phyloP scores from a whole-genome alignment of 2,329 filamentous ascomycete genomes.

The Fusarium sterilihyphosum region DNA sequence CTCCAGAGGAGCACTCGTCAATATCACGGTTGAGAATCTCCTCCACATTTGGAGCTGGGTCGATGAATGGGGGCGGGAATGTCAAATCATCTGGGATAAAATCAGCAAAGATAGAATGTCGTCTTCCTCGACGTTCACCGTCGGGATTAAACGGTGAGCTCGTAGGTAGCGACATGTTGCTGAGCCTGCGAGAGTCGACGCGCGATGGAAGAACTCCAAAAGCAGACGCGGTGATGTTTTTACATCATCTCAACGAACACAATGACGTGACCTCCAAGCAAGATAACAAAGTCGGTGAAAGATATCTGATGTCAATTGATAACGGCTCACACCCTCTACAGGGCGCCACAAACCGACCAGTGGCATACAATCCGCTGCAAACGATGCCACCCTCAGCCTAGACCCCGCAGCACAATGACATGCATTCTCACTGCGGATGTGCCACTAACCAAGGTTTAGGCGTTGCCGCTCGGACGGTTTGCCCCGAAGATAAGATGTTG shows the following conservation, averaged over 20 bases:
- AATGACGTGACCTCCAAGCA: not conserved
- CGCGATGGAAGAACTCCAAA: not conserved
- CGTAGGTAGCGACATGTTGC: slow-evolving; percentile 18
- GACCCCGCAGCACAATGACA: slow-evolving; percentile 18
- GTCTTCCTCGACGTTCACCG: not conserved
- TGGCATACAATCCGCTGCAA: not conserved
- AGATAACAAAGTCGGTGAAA: slow-evolving; percentile 18
- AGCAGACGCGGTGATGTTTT: not conserved
- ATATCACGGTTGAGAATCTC: slow-evolving; percentile 36
- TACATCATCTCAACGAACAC: not conserved
- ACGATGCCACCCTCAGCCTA: not conserved
- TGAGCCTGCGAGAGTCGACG: not conserved
- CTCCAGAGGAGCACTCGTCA: slow-evolving; percentile 35
- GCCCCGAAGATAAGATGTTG: slow-evolving; percentile 22
- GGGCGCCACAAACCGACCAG: not conserved
- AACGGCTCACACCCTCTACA: slow-evolving; percentile 12
- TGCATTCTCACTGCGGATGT: not conserved
- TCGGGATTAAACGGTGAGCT: slow-evolving; percentile 18
- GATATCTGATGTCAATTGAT: slow-evolving; percentile 32
- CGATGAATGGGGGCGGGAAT: slow-evolving; percentile 22
- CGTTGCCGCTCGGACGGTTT: slow-evolving; percentile 10
- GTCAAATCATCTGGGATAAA: slow-evolving; percentile 29
- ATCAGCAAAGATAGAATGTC: slow-evolving; percentile 38
- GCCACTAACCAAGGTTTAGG: slow-evolving; percentile 8
- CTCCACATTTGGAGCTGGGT: slow-evolving; percentile 19